phyloP scores from a whole-genome alignment of 495 filamentous ascomycete species.

The Gamarada debralockiae region DNA sequence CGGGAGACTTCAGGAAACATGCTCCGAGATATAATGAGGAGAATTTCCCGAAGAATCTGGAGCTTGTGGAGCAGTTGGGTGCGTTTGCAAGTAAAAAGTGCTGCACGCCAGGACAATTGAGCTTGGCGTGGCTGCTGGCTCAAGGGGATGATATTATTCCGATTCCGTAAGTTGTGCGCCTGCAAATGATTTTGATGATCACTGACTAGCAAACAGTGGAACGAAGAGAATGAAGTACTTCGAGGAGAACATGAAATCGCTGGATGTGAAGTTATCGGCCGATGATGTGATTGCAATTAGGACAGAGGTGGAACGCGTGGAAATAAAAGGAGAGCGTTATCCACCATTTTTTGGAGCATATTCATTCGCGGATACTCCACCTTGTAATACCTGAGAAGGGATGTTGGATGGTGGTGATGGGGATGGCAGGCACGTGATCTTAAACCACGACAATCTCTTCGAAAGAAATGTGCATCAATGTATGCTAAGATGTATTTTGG shows the following conservation, averaged over 20 bases:
- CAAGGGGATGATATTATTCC: constrained; percentile 56
- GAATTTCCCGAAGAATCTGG: constrained; percentile 47
- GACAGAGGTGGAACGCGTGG: too few relatives aligned
- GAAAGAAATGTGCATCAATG: too few relatives aligned
- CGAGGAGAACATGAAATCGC: constrained; percentile 48
- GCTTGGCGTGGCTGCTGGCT: constrained; percentile 54
- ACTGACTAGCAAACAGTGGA: too few relatives aligned
- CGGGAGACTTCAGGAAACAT: constrained; percentile 32
- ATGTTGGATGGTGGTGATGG: too few relatives aligned
- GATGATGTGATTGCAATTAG: constrained; percentile 29
- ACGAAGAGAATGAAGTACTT: constrained; percentile 51
- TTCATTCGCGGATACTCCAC: too few relatives aligned
- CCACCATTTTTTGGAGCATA: too few relatives aligned
- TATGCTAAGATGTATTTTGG: too few relatives aligned
- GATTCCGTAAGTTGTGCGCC: too few relatives aligned
- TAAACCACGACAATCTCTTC: too few relatives aligned
- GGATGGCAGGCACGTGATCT: too few relatives aligned
- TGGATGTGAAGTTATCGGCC: constrained; percentile 35
- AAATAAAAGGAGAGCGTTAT: too few relatives aligned
- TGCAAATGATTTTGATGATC: neutral
- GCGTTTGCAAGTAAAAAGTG: constrained; percentile 43
- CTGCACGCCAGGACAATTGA: constrained; percentile 42
- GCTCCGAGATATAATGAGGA: constrained; percentile 46
- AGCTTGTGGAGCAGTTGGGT: constrained; percentile 38
- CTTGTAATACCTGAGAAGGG: too few relatives aligned